Evolutionary conservation across 352 stramenopile genomes (phyloP), one percentile per base, ranked within the genome.

Genomic region (Phytophthora colocasiae): DNA sequence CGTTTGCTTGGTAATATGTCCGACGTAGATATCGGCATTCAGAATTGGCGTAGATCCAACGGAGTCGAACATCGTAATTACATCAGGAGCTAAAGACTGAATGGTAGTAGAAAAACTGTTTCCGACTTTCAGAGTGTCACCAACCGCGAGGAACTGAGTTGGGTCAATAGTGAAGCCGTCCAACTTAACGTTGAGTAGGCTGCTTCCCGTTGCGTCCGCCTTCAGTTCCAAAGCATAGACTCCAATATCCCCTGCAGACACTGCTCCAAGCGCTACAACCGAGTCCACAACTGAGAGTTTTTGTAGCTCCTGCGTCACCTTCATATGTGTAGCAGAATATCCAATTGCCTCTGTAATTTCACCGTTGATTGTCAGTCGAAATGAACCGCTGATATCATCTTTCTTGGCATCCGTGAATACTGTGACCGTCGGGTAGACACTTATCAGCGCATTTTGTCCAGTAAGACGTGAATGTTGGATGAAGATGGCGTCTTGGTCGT

Each of bases 391-490:
- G 29, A 95, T 82, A 47, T 91, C 82, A 22, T 92, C 66, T 53
- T 77, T 51, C 17, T 69, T 64, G 2, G 87, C 84, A 31, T 86
- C 77, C 0, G 79, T 84, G 14, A 81, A 82, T 22, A 95, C 72
- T 46, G 91, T 75, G 8, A 93, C 70, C 0, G 78, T 85, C 9
- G 78, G 83, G 34, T 90, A 95, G 2, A 90, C 76, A 24, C 85
- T 91, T 32, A 95, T 87, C 9, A 73, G 63, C 19, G 69, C 87
- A 41, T 78, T 84, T 62, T 86, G 84, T 0, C 86, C 96, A 4
- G 78, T 97, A 10, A 95, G 67, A 22, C 71, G 89, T 27, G 73
- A 81, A 58, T 89, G 81, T 56, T 92, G 89, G 64, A 90, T 86
- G 51, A 85, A 87, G n/a, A 97, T 64, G 10, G 80, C 67, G 38